These are phyloP conservation scores for Diplogelasinospora grovesii DNA, from an alignment of 495 filamentous ascomycete species.

Conservation along the genomic window DNA sequence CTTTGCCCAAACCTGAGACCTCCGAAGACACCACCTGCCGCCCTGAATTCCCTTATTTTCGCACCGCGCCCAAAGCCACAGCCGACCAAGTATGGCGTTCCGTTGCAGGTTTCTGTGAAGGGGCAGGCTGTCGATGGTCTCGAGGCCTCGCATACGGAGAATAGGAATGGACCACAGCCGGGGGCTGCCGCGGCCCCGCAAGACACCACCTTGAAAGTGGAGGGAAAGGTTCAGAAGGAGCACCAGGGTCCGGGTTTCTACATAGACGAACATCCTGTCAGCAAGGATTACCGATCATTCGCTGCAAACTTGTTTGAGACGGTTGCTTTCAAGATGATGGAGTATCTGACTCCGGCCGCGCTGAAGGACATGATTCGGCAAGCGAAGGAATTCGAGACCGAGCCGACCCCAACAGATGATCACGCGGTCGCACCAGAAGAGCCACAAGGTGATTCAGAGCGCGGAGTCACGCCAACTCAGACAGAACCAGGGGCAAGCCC, in stretches of 20 bases:
- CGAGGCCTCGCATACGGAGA: constrained; percentile 5
- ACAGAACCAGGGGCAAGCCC: too few relatives aligned
- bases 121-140: background rate
- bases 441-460: too few relatives aligned
- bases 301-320: constrained; percentile 78
- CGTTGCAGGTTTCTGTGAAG: constrained; percentile 10
- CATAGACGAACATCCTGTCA: constrained; percentile 41
- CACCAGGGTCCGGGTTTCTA: constrained; percentile 13
- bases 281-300: constrained; percentile 78
- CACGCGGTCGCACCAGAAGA: too few relatives aligned
- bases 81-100: constrained; percentile 6
- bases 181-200: constrained; percentile 9
- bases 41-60: constrained; percentile 31
- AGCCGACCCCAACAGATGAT: too few relatives aligned
- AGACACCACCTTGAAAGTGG: background rate
- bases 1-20: constrained; percentile 55
- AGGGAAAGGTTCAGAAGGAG: background rate
- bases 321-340: constrained; percentile 67
- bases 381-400: constrained; percentile 11
- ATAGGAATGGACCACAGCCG: background rate
- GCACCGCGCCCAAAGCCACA: constrained; percentile 21
- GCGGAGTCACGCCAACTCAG: too few relatives aligned
- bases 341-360: constrained; percentile 60
- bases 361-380: constrained; percentile 36
- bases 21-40: constrained; percentile 32